phyloP scores from a whole-genome alignment of 768 basidiomycete genomes.

The Galerina sulciceps region DNA sequence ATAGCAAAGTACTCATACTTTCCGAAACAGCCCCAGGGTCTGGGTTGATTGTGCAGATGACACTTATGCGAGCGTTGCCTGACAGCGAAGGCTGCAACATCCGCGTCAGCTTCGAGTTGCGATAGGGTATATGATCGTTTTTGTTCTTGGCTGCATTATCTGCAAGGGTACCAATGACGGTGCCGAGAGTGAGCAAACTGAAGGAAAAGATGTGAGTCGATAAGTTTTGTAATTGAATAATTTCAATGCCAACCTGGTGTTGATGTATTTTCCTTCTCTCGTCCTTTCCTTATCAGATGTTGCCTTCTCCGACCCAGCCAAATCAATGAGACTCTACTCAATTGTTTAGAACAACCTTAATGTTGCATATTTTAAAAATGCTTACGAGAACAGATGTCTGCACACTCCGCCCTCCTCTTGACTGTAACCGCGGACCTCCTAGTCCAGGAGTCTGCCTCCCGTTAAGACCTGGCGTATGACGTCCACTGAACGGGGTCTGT shows the following conservation, averaged over 20 bases:
- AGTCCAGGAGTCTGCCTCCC: constrained; percentile 48
- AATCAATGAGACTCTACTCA: constrained; percentile 84
- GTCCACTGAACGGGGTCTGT: constrained; percentile 49
- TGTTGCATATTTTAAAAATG: not conserved
- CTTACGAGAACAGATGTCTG: constrained; percentile 76
- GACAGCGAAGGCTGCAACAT: constrained; percentile 94
- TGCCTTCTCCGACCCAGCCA: constrained; percentile 96
- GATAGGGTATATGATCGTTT: constrained; percentile 91
- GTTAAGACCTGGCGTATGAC: constrained; percentile 51
- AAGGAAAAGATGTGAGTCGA: constrained; percentile 7
- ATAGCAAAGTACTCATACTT: constrained; percentile 86
- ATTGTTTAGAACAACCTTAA: not conserved
- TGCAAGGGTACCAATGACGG: constrained; percentile 89
- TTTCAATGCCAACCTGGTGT: constrained; percentile 62
- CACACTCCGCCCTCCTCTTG: constrained; percentile 79
- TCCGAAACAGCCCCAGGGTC: constrained; percentile 79
- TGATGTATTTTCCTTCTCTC: constrained; percentile 97
- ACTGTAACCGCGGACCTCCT: constrained; percentile 68
- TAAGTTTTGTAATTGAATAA: not conserved
- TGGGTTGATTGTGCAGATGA: constrained; percentile 95
- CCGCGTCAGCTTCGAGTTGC: constrained; percentile 94
- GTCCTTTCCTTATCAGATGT: constrained; percentile 95
- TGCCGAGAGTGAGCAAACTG: constrained; percentile 89
- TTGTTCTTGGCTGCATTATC: constrained; percentile 85
- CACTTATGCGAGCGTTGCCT: constrained; percentile 94